Conservation (phyloP, 2,329 filamentous ascomycete genomes). For the Calonectria naviculata region DNA sequence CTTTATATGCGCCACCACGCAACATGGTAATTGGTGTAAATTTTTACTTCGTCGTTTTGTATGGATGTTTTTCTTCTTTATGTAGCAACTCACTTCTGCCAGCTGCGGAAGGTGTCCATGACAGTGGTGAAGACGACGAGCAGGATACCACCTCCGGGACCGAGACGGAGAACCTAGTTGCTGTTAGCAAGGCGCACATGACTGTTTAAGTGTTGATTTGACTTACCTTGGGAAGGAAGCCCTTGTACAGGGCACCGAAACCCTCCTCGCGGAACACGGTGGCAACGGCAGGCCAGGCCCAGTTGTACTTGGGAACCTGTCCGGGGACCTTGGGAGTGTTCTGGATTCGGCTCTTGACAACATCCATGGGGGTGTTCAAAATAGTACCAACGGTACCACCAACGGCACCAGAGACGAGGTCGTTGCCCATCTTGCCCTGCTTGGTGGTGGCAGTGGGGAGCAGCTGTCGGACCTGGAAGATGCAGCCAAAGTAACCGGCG, state of each 20-base stretch:
- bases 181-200: neutral
- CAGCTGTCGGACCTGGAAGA: conserved; percentile 92
- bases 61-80: conserved; percentile 20
- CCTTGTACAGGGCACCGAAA: conserved; percentile 93
- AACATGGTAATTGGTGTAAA: conserved; percentile 31
- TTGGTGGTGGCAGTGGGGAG: conserved; percentile 86
- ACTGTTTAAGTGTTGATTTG: conserved; percentile 41
- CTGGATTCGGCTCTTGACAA: conserved; percentile 98
- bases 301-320: conserved; percentile 93
- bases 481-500: conserved; percentile 96
- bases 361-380: conserved; percentile 95
- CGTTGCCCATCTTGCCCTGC: conserved; percentile 83
- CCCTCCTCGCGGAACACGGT: conserved; percentile 95
- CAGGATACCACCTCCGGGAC: conserved; percentile 73
- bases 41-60: conserved; percentile 18
- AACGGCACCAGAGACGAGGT: conserved; percentile 85
- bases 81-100: conserved; percentile 40
- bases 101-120: conserved; percentile 90
- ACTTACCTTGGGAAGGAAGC: conserved; percentile 95
- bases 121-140: conserved; percentile 89
- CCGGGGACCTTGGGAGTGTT: conserved; percentile 90
- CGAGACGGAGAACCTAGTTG: conserved; percentile 57
- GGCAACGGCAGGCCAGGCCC: conserved; percentile 89
- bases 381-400: conserved; percentile 92
- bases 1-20: conserved; percentile 21